A percentile compares a stretch with the other conserved stretches of the same genome.
These are phyloP conservation scores for Mycena polygramma DNA, from an alignment of 768 basidiomycete genomes.

Conservation along the genomic window DNA sequence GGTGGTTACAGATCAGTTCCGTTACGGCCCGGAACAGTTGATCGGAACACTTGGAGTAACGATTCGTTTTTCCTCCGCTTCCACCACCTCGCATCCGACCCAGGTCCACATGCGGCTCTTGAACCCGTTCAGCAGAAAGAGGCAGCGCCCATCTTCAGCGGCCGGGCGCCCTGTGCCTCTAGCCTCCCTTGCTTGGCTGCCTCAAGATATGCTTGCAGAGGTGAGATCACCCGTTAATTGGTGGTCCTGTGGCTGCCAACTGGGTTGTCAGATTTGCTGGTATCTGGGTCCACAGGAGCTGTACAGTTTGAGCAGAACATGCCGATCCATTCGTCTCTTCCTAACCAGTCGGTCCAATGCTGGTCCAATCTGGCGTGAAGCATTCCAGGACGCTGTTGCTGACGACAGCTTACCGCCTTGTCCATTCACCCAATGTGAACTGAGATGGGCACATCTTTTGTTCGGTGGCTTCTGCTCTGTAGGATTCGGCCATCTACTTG, in stretches of 20 bases:
- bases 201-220: not conserved
- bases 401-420: not conserved
- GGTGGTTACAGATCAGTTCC: too few species aligned
- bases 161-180: too few species aligned
- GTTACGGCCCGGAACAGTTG: too few species aligned
- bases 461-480: not conserved
- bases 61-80: too few species aligned
- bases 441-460: constrained; percentile 2
- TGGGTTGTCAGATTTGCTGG: not conserved
- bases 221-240: not conserved
- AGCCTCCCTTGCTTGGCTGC: not conserved
- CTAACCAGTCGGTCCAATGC: constrained; percentile 17
- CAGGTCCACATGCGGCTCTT: too few species aligned
- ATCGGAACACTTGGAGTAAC: too few species aligned
- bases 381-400: not conserved
- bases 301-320: not conserved
- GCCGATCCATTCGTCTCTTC: not conserved
- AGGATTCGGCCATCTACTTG: not conserved
- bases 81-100: too few species aligned
- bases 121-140: too few species aligned
- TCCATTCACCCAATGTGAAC: not conserved
- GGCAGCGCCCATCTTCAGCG: too few species aligned
- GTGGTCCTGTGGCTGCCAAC: too few species aligned
- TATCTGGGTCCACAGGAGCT: constrained; percentile 11
- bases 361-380: constrained; percentile 6